Percentiles rank a stretch among this genome's conserved stretches.
phyloP scores from a whole-genome alignment of 352 stramenopile species.

The Phytophthora sp. region DNA sequence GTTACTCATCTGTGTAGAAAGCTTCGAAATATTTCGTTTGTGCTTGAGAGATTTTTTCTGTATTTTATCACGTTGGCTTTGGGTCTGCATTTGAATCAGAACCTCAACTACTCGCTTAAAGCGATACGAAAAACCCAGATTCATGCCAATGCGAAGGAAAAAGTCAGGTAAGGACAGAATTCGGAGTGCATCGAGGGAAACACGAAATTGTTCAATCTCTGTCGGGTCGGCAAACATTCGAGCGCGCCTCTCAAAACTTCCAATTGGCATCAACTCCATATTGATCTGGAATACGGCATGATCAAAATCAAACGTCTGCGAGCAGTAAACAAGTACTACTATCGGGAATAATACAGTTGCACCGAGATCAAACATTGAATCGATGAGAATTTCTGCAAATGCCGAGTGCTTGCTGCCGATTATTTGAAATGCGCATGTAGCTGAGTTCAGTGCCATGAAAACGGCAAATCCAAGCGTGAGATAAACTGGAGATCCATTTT shows the following conservation, averaged over 20 bases:
- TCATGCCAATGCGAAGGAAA: constrained; percentile 20
- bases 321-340: constrained; percentile 27
- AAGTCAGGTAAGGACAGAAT: constrained; percentile 15
- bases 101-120: constrained; percentile 14
- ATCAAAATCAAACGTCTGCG: constrained; percentile 37
- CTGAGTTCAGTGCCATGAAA: constrained; percentile 30
- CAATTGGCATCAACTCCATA: constrained; percentile 23
- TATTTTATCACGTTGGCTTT: too few relatives aligned
- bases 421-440: constrained; percentile 28
- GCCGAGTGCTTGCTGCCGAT: constrained; percentile 22
- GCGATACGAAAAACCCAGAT: constrained; percentile 21
- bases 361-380: constrained; percentile 47
- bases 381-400: constrained; percentile 43
- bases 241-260: constrained; percentile 43
- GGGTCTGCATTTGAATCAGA: too few relatives aligned
- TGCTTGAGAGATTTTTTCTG: too few relatives aligned
- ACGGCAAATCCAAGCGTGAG: constrained; percentile 26
- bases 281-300: constrained; percentile 28
- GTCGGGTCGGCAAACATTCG: constrained; percentile 31
- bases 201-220: constrained; percentile 33
- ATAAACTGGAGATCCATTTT: constrained; percentile 28
- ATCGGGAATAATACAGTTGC: constrained; percentile 39
- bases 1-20: too few relatives aligned
- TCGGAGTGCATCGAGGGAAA: constrained; percentile 27
- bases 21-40: not conserved